Base-by-base conservation (phyloP, 75 land plant genomes). In the Gnetum montanum region DNA sequence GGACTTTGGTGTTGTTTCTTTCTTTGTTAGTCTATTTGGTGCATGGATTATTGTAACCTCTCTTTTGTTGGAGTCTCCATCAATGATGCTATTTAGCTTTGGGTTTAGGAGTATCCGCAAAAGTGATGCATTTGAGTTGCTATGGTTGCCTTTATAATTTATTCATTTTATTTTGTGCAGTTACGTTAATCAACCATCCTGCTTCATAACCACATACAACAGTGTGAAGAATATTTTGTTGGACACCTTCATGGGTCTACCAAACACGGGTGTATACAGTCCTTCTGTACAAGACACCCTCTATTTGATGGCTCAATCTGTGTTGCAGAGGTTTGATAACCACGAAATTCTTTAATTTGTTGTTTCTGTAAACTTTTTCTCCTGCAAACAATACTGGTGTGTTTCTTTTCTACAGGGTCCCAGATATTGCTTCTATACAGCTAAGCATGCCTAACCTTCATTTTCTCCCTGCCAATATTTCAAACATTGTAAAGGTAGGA, bases 401-500 rank as follows among this genome's bases (percentile, higher is more conserved):
- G n/a, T 51, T n/a, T 31, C 15, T 66, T 2, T 23, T 35, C 71
- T 57, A 40, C 78, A 95, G 99, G 57, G 73, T 84, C 46, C 77
- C 72, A 43, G 92, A 76, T 41, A 66, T 95, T 41, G 75, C 66
- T 57, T 81, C 80, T 0, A 56, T 95, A 34, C 61, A 81, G 30
- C 65, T 95, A 23, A 86, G 75, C 59, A 86, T 95, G 99, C 99
- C 99, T 54, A 95, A 95, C 59, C 66, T 95, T 20, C 99, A 95
- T 64, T 95, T 95, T 67, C 59, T 95, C 8, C 99, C 99, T 12
- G 88, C 86, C 11, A 95, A 95, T 40, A 20, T 52, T 44, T 71
- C 62, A 37, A 58, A 41, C 48, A 79, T 72, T 35, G 79, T 81
- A 28, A 81, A 92, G 95, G 95, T 90, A 54, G 19, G n/a, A n/a